Evolutionary conservation across 202 grass and related monocot species (phyloP).

Genomic region (Saccharum hybrid): DNA sequence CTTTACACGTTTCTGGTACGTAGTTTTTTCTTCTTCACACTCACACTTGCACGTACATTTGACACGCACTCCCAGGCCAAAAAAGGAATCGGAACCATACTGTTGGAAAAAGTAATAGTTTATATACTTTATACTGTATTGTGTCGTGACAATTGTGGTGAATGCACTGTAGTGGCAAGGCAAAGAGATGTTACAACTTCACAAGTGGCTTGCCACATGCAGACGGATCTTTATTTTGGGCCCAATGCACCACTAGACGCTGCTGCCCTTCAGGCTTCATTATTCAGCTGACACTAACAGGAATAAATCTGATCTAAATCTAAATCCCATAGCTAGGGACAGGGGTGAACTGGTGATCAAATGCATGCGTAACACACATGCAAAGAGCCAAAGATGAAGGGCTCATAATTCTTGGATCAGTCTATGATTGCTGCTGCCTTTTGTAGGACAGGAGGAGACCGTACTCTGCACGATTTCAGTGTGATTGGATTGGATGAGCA

Average conservation of each 20-base stretch:
- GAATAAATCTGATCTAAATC: neutral
- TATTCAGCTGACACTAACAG: neutral
- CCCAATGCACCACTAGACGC: neutral
- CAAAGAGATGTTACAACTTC: neutral
- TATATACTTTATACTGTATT: neutral
- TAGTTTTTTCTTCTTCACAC: neutral
- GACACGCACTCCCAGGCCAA: constrained; percentile 27
- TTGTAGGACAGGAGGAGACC: neutral
- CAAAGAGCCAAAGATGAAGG: neutral
- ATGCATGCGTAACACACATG: neutral
- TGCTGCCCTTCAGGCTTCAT: neutral
- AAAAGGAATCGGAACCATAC: neutral
- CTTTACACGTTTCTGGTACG: constrained; percentile 35
- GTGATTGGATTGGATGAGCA: constrained; percentile 4
- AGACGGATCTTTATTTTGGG: neutral
- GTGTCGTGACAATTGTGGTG: neutral
- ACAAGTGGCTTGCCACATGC: neutral
- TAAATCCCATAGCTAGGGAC: neutral
- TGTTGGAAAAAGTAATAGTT: neutral
- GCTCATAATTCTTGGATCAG: neutral
- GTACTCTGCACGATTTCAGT: constrained; percentile 15
- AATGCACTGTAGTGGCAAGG: neutral
- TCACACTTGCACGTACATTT: constrained; percentile 17
- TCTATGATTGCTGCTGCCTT: constrained; percentile 31
- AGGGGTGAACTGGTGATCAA: neutral